Evolutionary conservation across 2,329 filamentous ascomycete species (phyloP).

Genomic region (Xylariaceae sp.): DNA sequence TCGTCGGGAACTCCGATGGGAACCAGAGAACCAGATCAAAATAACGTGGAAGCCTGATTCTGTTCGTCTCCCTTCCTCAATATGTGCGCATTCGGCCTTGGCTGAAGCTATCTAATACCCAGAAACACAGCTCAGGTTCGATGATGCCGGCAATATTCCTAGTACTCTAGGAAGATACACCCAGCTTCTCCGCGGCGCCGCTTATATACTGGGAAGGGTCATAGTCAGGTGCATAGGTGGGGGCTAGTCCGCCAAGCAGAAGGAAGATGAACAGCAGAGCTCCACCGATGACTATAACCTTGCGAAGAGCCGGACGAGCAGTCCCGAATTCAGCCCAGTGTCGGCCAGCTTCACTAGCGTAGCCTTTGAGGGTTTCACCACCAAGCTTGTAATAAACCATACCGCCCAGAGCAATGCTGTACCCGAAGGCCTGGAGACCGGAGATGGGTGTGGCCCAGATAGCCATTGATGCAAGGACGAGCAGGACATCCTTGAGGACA

Average conservation of each 20-base stretch:
- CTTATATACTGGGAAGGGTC: constrained; percentile 57
- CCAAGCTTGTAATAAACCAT: constrained; percentile 90
- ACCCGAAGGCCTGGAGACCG: constrained; percentile 80
- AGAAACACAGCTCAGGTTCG: neutral
- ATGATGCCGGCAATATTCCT: neutral
- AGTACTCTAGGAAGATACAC: constrained; percentile 43
- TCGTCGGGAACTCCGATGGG: neutral
- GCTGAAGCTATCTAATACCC: neutral
- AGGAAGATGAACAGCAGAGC: constrained; percentile 71
- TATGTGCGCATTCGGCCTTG: neutral
- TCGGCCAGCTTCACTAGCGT: constrained; percentile 73
- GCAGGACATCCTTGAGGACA: constrained; percentile 86
- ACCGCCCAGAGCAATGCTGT: constrained; percentile 78
- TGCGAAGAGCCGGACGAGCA: constrained; percentile 77
- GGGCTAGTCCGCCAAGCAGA: constrained; percentile 72
- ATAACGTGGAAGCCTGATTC: neutral
- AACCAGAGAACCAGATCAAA: neutral
- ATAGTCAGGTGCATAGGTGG: constrained; percentile 63
- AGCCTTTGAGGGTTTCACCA: constrained; percentile 81
- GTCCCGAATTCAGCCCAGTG: constrained; percentile 88
- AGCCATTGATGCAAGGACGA: constrained; percentile 79
- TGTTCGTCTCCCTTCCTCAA: neutral
- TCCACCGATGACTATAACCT: constrained; percentile 72
- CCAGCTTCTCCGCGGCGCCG: constrained; percentile 58
- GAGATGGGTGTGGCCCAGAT: constrained; percentile 82